Base-by-base conservation (phyloP, 106 monocot species). In the Dioscorea dumetorum region DNA sequence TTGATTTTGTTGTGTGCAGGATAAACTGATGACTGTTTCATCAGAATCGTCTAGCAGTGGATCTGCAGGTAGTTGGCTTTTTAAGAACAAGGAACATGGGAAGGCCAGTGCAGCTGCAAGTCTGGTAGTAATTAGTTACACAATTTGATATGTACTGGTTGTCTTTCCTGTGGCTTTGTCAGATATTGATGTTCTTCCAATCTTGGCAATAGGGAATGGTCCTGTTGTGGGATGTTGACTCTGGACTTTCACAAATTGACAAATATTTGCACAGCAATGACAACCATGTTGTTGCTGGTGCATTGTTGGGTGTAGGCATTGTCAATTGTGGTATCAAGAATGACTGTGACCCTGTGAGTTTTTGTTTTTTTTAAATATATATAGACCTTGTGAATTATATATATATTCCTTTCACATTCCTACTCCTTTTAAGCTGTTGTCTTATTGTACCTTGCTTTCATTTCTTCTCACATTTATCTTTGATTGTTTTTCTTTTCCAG, bases 21-120 rank as follows among this genome's bases (percentile, higher is more conserved):
- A 99, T 79, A 99, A 99, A 69, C 80, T 99, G 65, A 93, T 99
- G 97, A 99, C 85, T 22, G 74, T 74, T 22, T 63, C 75, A 24
- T 84, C 87, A 24, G 97, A 99, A 56, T 84, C 91, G 60, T 87
- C 92, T 14, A 83, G 84, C 78, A 82, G 87, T 64, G 77, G 77
- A 51, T 76, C 94, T 49, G 71, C 86, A 16, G 80, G 84, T 32
- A 73, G 67, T 60, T 99, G 97, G 97, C 51, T 99, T 20, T 99
- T 93, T 67, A 99, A 90, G 70, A 99, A 99, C 62, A 99, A 99
- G 81, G 97, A 99, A 63, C 93, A 99, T 75, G 97, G 97, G 50
- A 99, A 93, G 63, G 87, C 97, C 22, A 99, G 97, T 73, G 92
- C 97, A 62, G 93, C 90, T 50, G 97, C 97, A 58, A 99, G 97